These are phyloP conservation scores for Pseudopyricularia cyperi DNA, from an alignment of 2,329 filamentous ascomycete species.

Conservation along the genomic window DNA sequence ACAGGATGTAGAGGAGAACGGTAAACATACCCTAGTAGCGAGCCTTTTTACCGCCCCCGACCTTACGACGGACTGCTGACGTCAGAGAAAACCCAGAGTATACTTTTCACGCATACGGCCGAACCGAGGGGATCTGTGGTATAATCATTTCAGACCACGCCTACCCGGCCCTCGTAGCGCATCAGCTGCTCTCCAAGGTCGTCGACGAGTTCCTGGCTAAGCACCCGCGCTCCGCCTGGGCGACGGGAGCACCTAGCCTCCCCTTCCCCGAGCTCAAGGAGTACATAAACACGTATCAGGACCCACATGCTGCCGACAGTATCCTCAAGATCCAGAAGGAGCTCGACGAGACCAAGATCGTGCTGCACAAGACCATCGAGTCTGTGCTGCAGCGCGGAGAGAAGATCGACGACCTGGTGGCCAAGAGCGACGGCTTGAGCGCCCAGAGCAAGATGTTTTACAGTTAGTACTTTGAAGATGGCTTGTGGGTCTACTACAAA, in stretches of 20 bases:
- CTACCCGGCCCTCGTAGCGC: constrained; percentile 68
- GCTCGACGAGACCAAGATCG: constrained; percentile 93
- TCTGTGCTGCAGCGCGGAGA: constrained; percentile 77
- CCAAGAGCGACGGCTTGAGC: constrained; percentile 84
- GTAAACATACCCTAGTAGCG: constrained; percentile 20
- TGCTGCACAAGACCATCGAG: constrained; percentile 94
- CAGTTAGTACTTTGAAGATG: constrained; percentile 31
- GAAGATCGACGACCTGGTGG: constrained; percentile 90
- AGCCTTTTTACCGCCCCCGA: constrained; percentile 6
- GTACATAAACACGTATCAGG: constrained; percentile 64
- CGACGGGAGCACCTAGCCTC: constrained; percentile 37
- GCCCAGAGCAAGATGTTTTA: constrained; percentile 98
- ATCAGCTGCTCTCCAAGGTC: constrained; percentile 78
- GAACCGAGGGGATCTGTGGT: constrained; percentile 60
- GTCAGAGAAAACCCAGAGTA: constrained; percentile 32
- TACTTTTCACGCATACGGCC: constrained; percentile 67
- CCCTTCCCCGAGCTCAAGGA: constrained; percentile 65
- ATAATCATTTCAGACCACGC: constrained; percentile 67
- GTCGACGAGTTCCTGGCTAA: constrained; percentile 75
- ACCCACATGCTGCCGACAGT: constrained; percentile 75
- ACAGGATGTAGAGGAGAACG: constrained; percentile 76
- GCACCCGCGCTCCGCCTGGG: constrained; percentile 52
- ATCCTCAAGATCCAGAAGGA: constrained; percentile 95
- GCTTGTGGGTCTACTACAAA: background rate
- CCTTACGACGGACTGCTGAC: background rate